phyloP scores from a whole-genome alignment of 2,329 filamentous ascomycete species.

The Sporothrix pallida region DNA sequence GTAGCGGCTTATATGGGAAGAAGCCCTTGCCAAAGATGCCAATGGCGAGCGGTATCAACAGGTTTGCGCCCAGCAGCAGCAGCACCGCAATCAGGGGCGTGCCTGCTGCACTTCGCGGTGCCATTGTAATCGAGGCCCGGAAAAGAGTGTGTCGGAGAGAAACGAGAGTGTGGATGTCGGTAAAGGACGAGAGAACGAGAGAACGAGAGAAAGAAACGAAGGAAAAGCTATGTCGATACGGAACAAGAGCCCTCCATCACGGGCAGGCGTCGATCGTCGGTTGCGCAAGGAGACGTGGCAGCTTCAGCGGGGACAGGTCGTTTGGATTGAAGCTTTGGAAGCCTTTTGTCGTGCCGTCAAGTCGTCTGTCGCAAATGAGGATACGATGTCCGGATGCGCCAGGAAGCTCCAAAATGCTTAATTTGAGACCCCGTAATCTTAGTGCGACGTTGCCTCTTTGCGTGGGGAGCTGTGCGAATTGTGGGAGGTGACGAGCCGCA shows the following conservation, averaged over 20 bases:
- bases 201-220: not conserved
- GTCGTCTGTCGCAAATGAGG: not conserved
- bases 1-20: slow-evolving; percentile 95
- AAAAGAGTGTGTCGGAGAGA: too few relatives aligned
- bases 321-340: not conserved
- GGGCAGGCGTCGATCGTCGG: slow-evolving; percentile 6
- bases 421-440: slow-evolving; percentile 6
- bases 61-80: slow-evolving; percentile 70
- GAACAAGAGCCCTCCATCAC: slow-evolving; percentile 26
- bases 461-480: not conserved
- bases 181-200: not conserved
- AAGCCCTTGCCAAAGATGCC: slow-evolving; percentile 85
- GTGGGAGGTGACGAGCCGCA: slow-evolving; percentile 18
- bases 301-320: not conserved
- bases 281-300: not conserved
- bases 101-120: not conserved
- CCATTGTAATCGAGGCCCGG: slow-evolving; percentile 5
- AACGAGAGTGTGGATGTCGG: too few relatives aligned
- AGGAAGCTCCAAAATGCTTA: slow-evolving; percentile 9
- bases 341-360: not conserved
- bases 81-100: slow-evolving; percentile 42
- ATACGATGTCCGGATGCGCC: slow-evolving; percentile 15
- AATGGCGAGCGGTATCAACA: slow-evolving; percentile 77
- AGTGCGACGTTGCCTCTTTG: not conserved
- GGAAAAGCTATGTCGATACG: not conserved